phyloP scores from a whole-genome alignment of 768 basidiomycete species.

The Tricholoma furcatifolium region DNA sequence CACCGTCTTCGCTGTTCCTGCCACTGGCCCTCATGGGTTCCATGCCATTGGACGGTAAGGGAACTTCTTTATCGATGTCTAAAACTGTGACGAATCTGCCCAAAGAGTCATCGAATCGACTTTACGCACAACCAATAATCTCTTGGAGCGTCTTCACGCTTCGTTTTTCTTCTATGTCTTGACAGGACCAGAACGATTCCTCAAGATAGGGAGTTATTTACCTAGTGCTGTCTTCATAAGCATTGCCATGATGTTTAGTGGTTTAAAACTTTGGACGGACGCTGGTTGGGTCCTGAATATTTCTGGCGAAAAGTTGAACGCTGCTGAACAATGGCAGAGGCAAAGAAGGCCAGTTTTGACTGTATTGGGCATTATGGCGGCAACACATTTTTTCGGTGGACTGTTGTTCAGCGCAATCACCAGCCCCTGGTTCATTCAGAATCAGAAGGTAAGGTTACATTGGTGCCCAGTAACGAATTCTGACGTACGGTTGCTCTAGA shows the following conservation, averaged over 20 bases:
- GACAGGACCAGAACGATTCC: constrained; percentile 59
- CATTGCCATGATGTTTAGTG: constrained; percentile 82
- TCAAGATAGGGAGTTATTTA: constrained; percentile 89
- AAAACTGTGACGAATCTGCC: constrained; percentile 5
- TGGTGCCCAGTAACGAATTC: background rate
- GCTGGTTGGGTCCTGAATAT: constrained; percentile 50
- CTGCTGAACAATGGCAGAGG: constrained; percentile 36
- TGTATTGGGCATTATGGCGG: constrained; percentile 50
- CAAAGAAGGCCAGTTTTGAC: constrained; percentile 55
- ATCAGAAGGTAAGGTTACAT: constrained; percentile 36
- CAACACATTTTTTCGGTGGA: constrained; percentile 56
- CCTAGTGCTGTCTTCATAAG: constrained; percentile 86
- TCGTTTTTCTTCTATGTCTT: constrained; percentile 97
- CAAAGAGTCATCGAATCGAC: constrained; percentile 81
- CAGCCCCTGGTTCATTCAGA: constrained; percentile 40
- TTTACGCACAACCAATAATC: constrained; percentile 87
- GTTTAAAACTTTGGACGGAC: constrained; percentile 70
- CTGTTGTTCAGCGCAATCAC: constrained; percentile 49
- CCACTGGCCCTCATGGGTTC: constrained; percentile 92
- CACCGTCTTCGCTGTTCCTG: constrained; percentile 86
- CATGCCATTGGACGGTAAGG: constrained; percentile 84
- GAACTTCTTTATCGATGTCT: constrained; percentile 4
- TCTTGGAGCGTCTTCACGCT: constrained; percentile 93
- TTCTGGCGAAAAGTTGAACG: constrained; percentile 15
- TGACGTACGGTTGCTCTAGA: constrained; percentile 13